Evolutionary conservation across 306 rosid genomes (phyloP).

Genomic region (Potentilla sterilis): DNA sequence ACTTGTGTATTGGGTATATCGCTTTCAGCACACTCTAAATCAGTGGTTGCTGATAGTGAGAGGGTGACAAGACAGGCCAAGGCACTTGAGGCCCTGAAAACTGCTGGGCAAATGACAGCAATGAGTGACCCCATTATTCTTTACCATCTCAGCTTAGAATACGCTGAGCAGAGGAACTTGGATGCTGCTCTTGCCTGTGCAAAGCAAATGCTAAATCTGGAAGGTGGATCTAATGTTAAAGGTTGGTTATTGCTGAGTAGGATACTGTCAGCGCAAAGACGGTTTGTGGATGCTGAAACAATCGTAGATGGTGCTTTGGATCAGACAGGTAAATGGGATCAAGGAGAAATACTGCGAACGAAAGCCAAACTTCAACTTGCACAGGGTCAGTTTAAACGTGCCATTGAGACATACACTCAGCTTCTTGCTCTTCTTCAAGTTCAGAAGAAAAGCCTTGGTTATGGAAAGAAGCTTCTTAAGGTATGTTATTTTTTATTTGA

Average conservation of each 20-base stretch:
- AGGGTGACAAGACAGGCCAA: slow-evolving; percentile 55
- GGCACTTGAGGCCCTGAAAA: slow-evolving; percentile 62
- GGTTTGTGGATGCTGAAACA: slow-evolving; percentile 66
- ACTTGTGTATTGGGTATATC: slow-evolving; percentile 76
- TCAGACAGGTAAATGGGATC: slow-evolving; percentile 91
- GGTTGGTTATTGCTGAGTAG: slow-evolving; percentile 78
- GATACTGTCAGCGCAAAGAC: slow-evolving; percentile 75
- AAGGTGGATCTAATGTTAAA: slow-evolving; percentile 62
- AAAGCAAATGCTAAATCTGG: slow-evolving; percentile 50
- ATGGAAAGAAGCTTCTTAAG: slow-evolving; percentile 50
- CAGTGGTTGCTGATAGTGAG: slow-evolving; percentile 59
- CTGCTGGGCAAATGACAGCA: slow-evolving; percentile 57
- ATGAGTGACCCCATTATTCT: slow-evolving; percentile 56
- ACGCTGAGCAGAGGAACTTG: slow-evolving; percentile 79
- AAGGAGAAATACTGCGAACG: slow-evolving; percentile 70
- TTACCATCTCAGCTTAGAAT: slow-evolving; percentile 65
- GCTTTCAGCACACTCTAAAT: slow-evolving; percentile 62
- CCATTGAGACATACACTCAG: slow-evolving; percentile 60
- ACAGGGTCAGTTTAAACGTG: slow-evolving; percentile 65
- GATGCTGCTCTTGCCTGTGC: slow-evolving; percentile 68
- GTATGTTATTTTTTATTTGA: slow-evolving; percentile 37
- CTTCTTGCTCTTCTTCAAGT: slow-evolving; percentile 80
- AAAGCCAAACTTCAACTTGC: slow-evolving; percentile 83
- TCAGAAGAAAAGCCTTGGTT: slow-evolving; percentile 65
- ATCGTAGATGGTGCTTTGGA: slow-evolving; percentile 75